Percentiles rank a stretch among this genome's conserved stretches.
phyloP scores from a whole-genome alignment of 1,284 basidiomycete species.

The Moesziomyces sp. region DNA sequence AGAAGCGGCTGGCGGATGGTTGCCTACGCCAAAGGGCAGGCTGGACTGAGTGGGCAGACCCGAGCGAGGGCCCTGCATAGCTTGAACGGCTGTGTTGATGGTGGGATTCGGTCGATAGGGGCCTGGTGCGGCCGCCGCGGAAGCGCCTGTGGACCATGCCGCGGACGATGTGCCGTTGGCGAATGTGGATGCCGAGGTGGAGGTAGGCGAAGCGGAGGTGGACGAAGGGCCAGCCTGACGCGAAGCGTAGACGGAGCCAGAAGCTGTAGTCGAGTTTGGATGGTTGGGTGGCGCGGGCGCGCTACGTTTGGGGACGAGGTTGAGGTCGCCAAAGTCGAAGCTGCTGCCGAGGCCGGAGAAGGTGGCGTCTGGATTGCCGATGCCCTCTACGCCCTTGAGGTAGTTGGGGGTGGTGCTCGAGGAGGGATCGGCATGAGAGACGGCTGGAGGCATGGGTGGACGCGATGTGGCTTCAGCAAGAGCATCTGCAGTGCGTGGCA shows the following conservation, averaged over 20 bases:
- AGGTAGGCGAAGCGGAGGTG: neutral
- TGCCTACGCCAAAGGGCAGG: conserved; percentile 31
- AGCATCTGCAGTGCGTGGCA: conserved; percentile 44
- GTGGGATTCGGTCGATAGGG: conserved; percentile 42
- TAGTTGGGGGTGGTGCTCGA: conserved; percentile 38
- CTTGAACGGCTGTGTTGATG: conserved; percentile 29
- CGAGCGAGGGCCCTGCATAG: conserved; percentile 14
- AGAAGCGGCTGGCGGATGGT: conserved; percentile 28
- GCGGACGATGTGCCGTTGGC: conserved; percentile 20
- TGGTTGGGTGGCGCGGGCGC: conserved; percentile 51
- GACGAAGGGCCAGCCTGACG: neutral
- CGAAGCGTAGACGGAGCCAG: conserved; percentile 11
- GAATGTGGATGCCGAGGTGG: conserved; percentile 20
- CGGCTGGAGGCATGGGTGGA: conserved; percentile 6
- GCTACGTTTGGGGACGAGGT: conserved; percentile 59
- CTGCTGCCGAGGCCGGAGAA: conserved; percentile 28
- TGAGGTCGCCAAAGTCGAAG: conserved; percentile 45
- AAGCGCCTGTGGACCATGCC: conserved; percentile 19
- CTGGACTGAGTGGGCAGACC: conserved; percentile 34
- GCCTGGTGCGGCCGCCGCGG: neutral
- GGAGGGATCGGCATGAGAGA: conserved; percentile 12
- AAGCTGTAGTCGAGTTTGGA: neutral
- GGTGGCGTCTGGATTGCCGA: conserved; percentile 26
- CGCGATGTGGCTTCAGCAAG: conserved; percentile 31
- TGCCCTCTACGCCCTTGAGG: conserved; percentile 34